These are phyloP conservation scores for Helminthosporium solani DNA, from an alignment of 2,329 filamentous ascomycete species.

Conservation along the genomic window DNA sequence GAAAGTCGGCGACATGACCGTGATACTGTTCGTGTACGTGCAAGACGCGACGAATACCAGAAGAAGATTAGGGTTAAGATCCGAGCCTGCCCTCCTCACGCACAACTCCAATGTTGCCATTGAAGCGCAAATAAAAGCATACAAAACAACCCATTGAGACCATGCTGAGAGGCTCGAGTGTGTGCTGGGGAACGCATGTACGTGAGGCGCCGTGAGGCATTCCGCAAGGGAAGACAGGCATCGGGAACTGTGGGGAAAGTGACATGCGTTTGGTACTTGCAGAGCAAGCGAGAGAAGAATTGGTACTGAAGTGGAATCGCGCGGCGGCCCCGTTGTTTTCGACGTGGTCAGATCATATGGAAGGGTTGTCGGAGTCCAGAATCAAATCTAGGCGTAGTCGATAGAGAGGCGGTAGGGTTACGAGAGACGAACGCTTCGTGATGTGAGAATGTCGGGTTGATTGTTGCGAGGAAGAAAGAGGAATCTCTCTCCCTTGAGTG, in stretches of 20 bases:
- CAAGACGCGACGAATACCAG: constrained; percentile 60
- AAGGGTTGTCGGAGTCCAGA: constrained; percentile 9
- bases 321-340: constrained; percentile 23
- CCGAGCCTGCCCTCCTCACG: constrained; percentile 67
- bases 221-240: constrained; percentile 62
- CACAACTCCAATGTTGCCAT: constrained; percentile 32
- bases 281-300: constrained; percentile 37
- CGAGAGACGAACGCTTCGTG: constrained; percentile 13
- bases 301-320: constrained; percentile 21
- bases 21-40: constrained; percentile 48
- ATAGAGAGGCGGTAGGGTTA: constrained; percentile 6
- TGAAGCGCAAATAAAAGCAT: constrained; percentile 40
- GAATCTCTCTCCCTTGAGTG: no score
- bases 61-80: constrained; percentile 94
- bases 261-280: constrained; percentile 58
- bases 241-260: constrained; percentile 80
- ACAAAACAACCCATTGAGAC: constrained; percentile 53
- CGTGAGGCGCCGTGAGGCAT: constrained; percentile 55
- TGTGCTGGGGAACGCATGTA: constrained; percentile 46
- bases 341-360: constrained; percentile 32
- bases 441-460: constrained; percentile 16
- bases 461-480: constrained; percentile 8
- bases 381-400: constrained; percentile 13
- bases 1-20: constrained; percentile 65
- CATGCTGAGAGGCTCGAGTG: constrained; percentile 62